Evolutionary conservation across 805 yeast species (phyloP).

Genomic region (Sugiyamaella americana): DNA sequence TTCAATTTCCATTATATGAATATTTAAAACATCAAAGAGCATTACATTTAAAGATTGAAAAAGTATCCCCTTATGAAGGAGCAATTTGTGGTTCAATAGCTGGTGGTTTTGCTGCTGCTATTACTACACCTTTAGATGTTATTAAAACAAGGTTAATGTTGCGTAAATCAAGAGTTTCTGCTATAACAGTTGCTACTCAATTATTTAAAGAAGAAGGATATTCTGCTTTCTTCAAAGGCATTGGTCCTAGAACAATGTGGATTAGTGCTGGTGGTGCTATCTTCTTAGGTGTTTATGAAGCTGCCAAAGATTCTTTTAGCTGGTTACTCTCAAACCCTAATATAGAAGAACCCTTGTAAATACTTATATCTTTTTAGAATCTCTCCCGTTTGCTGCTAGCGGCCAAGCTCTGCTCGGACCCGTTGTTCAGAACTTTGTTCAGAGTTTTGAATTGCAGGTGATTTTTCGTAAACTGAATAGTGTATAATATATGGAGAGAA

Average conservation of each 20-base stretch:
- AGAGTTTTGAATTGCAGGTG: too few relatives aligned
- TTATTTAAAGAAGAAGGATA: slow-evolving; percentile 70
- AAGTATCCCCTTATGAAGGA: slow-evolving; percentile 63
- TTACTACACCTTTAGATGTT: slow-evolving; percentile 92
- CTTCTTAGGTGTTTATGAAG: slow-evolving; percentile 89
- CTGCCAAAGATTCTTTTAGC: slow-evolving; percentile 26
- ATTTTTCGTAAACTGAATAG: too few relatives aligned
- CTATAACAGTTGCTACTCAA: slow-evolving; percentile 42
- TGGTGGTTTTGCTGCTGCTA: slow-evolving; percentile 92
- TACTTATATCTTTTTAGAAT: too few relatives aligned
- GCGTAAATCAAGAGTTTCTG: slow-evolving; percentile 43
- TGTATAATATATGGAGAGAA: too few relatives aligned
- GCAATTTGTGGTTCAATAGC: slow-evolving; percentile 88
- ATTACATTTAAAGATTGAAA: slow-evolving; percentile 29
- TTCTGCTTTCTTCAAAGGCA: slow-evolving; percentile 67
- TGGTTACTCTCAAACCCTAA: neutral
- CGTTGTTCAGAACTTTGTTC: too few relatives aligned
- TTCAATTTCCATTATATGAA: slow-evolving; percentile 94
- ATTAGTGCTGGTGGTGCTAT: slow-evolving; percentile 98
- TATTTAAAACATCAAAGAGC: slow-evolving; percentile 59
- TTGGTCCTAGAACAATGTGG: slow-evolving; percentile 97
- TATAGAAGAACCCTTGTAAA: neutral
- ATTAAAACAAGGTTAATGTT: slow-evolving; percentile 91
- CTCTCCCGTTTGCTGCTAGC: too few relatives aligned
- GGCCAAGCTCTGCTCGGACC: too few relatives aligned